These are phyloP conservation scores for Auriscalpium vulgare DNA, from an alignment of 768 basidiomycete species.

Conservation along the genomic window DNA sequence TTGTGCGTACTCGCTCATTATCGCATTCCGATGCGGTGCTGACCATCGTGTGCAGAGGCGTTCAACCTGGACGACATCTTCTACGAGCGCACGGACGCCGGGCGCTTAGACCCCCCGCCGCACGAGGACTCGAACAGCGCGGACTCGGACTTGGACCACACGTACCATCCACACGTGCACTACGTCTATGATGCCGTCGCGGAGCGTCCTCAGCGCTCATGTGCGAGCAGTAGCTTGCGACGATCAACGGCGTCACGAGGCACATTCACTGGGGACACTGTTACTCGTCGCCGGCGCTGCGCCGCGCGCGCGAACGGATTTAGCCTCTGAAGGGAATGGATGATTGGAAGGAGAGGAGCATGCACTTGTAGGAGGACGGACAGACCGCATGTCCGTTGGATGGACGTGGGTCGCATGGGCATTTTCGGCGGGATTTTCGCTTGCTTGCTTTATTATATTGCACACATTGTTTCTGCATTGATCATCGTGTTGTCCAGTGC, in stretches of 20 bases:
- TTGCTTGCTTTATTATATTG: constrained; percentile 4
- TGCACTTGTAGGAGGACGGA: too few relatives aligned
- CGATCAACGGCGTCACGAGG: constrained; percentile 13
- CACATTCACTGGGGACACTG: not conserved
- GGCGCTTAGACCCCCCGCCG: constrained; percentile 13
- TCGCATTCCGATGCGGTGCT: not conserved
- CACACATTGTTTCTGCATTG: constrained; percentile 6
- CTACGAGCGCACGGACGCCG: constrained; percentile 33
- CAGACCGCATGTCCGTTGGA: too few relatives aligned
- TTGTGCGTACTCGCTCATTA: constrained; percentile 27
- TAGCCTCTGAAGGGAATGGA: too few relatives aligned
- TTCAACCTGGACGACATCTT: constrained; percentile 54
- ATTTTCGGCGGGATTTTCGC: not conserved
- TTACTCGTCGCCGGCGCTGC: too few relatives aligned
- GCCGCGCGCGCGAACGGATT: too few relatives aligned
- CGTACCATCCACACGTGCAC: constrained; percentile 41
- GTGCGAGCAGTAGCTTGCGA: constrained; percentile 28
- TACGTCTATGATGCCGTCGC: constrained; percentile 94
- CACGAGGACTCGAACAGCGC: constrained; percentile 21
- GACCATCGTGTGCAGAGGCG: constrained; percentile 25
- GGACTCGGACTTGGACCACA: constrained; percentile 46
- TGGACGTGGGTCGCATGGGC: too few relatives aligned
- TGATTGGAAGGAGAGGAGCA: too few relatives aligned
- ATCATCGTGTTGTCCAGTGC: too few relatives aligned
- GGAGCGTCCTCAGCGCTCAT: constrained; percentile 63